Evolutionary conservation across 192 early-diverging fungal species (phyloP), one percentile per base, ranked within the genome.

Genomic region (Coemansia sp.): DNA sequence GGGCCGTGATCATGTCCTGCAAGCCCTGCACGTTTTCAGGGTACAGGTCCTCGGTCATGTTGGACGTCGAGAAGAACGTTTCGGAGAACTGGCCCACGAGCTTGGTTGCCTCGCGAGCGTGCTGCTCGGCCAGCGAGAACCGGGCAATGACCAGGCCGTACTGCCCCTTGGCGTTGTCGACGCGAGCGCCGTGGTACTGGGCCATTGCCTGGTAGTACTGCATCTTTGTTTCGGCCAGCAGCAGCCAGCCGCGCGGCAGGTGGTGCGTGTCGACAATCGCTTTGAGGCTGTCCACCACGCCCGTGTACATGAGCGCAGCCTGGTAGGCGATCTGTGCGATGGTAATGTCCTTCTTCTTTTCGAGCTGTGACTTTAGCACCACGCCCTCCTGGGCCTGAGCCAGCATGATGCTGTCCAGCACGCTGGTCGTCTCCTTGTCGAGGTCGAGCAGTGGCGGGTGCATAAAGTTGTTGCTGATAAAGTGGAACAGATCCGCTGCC

Each of bases 401-500:
- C 28, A 97, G 69, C 92, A 94, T 94, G 39, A 94, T 69, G 25
- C 88, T 79, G 16, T 78, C 77, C 12, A 99, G 62, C 38, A 87
- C 75, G 44, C 90, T 92, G 43, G 96, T 85, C 2, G 89, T 87
- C 34, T 96, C 92, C 22, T 89, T 78, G 46, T 90, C 87, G 34
- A 99, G 61, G 66, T 99, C 96, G 3, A 83, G 74, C 7, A 90
- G 91, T 0, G 96, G 96, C 17, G 96, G 90, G 54, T 99, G 96
- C 43, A 96, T 67, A 64, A 99, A 99, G 69, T 94, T 99, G 51
- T 99, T 92, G 67, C 90, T 96, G 73, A 99, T 96, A 61, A 87
- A 97, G 29, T 83, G 73, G 70, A 92, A 94, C 38, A 92, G 82
- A 18, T 90, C 91, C n/a, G 96, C 96, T 1, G 92, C 84, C 4